A percentile compares a stretch with the other conserved stretches of the same genome.
Conservation (phyloP, 148 eudicot genomes). For the Fagopyrum esculentum region DNA sequence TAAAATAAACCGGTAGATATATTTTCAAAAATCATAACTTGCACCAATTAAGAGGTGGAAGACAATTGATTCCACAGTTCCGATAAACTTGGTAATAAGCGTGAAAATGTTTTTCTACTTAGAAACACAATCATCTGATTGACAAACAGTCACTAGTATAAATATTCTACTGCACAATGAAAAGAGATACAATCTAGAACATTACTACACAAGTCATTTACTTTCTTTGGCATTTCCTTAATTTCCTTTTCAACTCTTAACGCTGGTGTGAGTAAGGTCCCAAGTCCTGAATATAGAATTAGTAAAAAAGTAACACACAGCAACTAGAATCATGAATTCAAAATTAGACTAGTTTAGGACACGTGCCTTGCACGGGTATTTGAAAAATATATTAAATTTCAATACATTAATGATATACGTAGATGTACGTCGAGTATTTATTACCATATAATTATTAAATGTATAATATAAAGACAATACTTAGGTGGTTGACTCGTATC, state of each 20-base stretch:
- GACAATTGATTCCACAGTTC: background rate
- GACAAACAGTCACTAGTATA: background rate
- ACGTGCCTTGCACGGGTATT: too few relatives aligned
- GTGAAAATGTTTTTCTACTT: background rate
- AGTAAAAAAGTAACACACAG: background rate
- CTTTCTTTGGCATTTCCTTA: conserved; percentile 80
- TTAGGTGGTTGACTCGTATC: too few relatives aligned
- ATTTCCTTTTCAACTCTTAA: conserved; percentile 82
- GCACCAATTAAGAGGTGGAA: background rate
- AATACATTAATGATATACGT: too few relatives aligned
- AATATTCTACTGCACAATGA: background rate
- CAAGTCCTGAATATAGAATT: conserved; percentile 49
- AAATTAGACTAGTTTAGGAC: too few relatives aligned
- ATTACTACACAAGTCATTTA: conserved; percentile 83
- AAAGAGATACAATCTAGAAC: background rate
- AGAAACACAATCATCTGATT: background rate
- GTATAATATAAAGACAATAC: too few relatives aligned
- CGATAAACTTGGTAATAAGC: background rate
- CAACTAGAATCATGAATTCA: background rate
- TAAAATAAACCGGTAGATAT: too few relatives aligned
- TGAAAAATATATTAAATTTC: too few relatives aligned
- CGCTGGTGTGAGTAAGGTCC: conserved; percentile 75
- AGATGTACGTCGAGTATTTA: too few relatives aligned
- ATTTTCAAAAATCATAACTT: background rate
- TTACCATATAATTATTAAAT: too few relatives aligned